Conservation (phyloP, 257 asterid genomes). For the Solanum tarapatanum region DNA sequence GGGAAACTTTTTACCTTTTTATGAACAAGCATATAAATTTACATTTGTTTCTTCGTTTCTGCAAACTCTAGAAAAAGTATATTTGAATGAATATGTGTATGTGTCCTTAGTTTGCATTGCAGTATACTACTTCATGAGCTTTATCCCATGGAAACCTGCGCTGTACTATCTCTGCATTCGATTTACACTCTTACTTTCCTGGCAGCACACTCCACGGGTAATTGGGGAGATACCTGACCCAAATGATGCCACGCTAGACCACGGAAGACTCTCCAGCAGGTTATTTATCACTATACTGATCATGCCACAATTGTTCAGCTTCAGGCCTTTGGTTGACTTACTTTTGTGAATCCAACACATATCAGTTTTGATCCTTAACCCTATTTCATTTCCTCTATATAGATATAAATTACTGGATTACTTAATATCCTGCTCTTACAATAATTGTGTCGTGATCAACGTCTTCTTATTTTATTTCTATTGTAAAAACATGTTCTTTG, state of each 20-base stretch:
- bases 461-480: neutral
- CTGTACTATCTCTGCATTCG: neutral
- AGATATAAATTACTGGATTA: neutral
- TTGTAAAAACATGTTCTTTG: neutral
- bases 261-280: constrained; percentile 79
- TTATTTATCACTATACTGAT: constrained; percentile 7
- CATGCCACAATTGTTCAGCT: neutral
- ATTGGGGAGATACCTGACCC: constrained; percentile 69
- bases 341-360: neutral
- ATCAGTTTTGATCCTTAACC: neutral
- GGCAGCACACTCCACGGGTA: constrained; percentile 93
- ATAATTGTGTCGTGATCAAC: neutral
- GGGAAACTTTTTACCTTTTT: neutral
- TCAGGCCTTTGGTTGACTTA: neutral
- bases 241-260: constrained; percentile 79
- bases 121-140: neutral
- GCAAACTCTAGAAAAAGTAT: neutral
- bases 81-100: neutral
- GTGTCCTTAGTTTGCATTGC: neutral
- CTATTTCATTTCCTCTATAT: neutral
- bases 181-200: constrained; percentile 22
- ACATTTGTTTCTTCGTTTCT: neutral
- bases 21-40: neutral
- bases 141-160: neutral
- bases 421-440: neutral